A percentile compares a stretch with the other conserved stretches of the same genome.
These are phyloP conservation scores for Neofusicoccum kwambonambiense DNA, from an alignment of 2,329 filamentous ascomycete genomes.

Conservation along the genomic window DNA sequence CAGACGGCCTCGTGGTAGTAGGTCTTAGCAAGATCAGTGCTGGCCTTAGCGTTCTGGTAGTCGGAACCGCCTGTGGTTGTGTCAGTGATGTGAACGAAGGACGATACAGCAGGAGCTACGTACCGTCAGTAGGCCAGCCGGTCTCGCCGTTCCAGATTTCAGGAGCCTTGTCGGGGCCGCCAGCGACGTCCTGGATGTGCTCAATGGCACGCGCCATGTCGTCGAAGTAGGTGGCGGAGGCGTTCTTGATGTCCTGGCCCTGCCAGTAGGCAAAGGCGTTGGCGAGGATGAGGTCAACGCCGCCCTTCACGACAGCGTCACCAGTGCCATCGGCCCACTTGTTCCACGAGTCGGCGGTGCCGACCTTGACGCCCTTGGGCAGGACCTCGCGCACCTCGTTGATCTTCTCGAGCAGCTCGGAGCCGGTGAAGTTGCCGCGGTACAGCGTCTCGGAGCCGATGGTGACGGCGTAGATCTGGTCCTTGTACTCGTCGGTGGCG, in stretches of 20 bases:
- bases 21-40: conserved; percentile 56
- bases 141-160: conserved; percentile 71
- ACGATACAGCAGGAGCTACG: not conserved
- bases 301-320: conserved; percentile 59
- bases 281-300: conserved; percentile 61
- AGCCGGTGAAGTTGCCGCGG: conserved; percentile 64
- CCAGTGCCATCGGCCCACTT: conserved; percentile 68
- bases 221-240: conserved; percentile 63
- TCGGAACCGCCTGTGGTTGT: conserved; percentile 52
- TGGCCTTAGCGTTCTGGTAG: conserved; percentile 62
- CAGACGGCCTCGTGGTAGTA: conserved; percentile 66
- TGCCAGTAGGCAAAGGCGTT: conserved; percentile 77
- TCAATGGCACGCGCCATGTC: conserved; percentile 64
- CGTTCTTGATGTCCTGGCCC: conserved; percentile 57
- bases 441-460: conserved; percentile 71
- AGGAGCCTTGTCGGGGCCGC: conserved; percentile 51
- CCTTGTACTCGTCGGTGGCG: conserved; percentile 48
- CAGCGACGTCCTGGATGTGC: conserved; percentile 61
- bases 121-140: conserved; percentile 60
- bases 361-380: conserved; percentile 53
- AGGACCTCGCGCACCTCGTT: conserved; percentile 58
- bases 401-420: conserved; percentile 61
- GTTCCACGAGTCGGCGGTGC: conserved; percentile 73
- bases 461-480: conserved; percentile 66
- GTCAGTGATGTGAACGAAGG: conserved; percentile 19